Evolutionary conservation across 306 rosid genomes (phyloP), one percentile per base, ranked within the genome.

Genomic region (Mimosa bimucronata): DNA sequence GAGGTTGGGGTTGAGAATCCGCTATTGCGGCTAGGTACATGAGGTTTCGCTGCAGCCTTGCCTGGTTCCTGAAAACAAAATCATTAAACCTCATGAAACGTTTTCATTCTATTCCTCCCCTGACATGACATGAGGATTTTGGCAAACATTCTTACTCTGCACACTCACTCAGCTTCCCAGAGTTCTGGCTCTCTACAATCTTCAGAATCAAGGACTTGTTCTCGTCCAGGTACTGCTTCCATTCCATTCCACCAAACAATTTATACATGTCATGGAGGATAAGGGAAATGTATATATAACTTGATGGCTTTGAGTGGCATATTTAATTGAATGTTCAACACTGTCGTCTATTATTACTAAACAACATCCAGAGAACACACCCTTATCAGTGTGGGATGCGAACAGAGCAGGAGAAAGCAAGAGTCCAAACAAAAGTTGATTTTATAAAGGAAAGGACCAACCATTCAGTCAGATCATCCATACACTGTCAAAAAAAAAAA

Each of bases 11-110:
- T 80, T 92, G 98, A 80, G 98, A 92, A 86, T 94, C 98, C 80
- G 98, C 98, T 78, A 94, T 94, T 66, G 98, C 97, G 84, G 98
- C 97, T 52, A 94, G 85, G 89, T 94, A 94, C 98, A 94, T 94
- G 75, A 94, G 94, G 88, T 94, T 94, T 66, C 97, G 77, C 90
- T 94, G 98, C n/a, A 94, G 87, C 90, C 91, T 91, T 62, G 98
- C 97, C 85, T 94, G 98, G 85, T 90, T 92, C 91, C 98, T 94
- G 85, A 61, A 79, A 57, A 13, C 23, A 57, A 10, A 25, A 70
- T 15, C 18, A 29, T 64, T 16, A 21, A 64, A 34, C 44, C 44
- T 61, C 40, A 21, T 13, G 71, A 79, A 66, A 74, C 7, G 26
- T 23, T 23, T 66, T 19, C 3, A 9, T 38, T 62, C 66, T 19